phyloP scores from a whole-genome alignment of 75 land plant species.

The Ceratopteris richardii region DNA sequence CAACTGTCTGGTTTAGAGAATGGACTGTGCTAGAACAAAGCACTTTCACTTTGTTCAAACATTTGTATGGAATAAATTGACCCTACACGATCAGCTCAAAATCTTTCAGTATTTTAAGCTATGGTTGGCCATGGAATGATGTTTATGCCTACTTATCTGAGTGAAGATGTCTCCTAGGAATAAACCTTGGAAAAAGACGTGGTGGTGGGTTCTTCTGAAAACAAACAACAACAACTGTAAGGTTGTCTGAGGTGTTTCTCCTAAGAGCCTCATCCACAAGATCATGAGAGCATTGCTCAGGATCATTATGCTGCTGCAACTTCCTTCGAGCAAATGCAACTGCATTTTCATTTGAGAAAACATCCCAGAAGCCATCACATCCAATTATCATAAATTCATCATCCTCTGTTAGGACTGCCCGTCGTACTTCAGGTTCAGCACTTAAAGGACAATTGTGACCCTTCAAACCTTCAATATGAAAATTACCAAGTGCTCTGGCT shows the following conservation, averaged over 20 bases:
- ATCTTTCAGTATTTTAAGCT: no score
- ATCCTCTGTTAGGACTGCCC: constrained; percentile 34
- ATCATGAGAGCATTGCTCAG: constrained; percentile 64
- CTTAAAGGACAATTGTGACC: constrained; percentile 45
- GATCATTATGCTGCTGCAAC: constrained; percentile 72
- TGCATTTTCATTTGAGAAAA: constrained; percentile 68
- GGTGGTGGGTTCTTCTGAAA: constrained; percentile 63
- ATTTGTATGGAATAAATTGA: no score
- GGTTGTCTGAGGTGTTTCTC: constrained; percentile 60
- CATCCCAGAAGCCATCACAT: constrained; percentile 87
- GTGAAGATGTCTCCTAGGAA: no score
- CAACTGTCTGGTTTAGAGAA: no score
- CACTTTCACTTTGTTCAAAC: no score
- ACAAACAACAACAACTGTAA: constrained; percentile 78
- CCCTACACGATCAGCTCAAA: no score
- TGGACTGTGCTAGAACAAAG: no score
- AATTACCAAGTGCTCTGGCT: constrained; percentile 70
- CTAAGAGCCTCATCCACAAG: constrained; percentile 65
- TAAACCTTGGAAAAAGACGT: not conserved
- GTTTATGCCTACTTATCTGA: no score
- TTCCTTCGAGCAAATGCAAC: constrained; percentile 57
- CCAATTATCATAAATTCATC: constrained; percentile 63
- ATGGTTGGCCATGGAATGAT: no score
- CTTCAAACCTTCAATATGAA: constrained; percentile 67
- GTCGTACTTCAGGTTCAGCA: constrained; percentile 57